Percentiles rank a stretch among this genome's conserved stretches.
Conservation (phyloP, 108 stramenopile species). For the Skeletonema potamos region DNA sequence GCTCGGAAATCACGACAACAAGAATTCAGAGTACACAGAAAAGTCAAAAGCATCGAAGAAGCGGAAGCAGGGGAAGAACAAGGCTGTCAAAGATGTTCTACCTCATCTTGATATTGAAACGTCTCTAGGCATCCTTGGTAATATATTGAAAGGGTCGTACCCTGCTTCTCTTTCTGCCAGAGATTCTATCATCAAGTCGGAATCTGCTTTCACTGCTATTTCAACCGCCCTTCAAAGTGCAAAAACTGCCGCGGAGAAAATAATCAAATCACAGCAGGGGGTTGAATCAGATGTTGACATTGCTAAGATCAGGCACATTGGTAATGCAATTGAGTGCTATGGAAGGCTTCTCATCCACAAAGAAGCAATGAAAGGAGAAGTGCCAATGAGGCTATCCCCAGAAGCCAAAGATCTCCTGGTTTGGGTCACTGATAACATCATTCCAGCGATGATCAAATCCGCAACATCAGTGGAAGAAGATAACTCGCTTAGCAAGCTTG, state of each 20-base stretch:
- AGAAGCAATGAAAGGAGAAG: slow-evolving; percentile 41
- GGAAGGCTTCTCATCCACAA: slow-evolving; percentile 73
- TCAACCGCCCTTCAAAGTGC: slow-evolving; percentile 22
- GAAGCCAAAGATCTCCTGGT: slow-evolving; percentile 44
- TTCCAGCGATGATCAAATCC: slow-evolving; percentile 53
- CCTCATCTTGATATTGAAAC: slow-evolving; percentile 39
- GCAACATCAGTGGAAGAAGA: slow-evolving; percentile 7
- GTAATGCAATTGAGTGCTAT: slow-evolving; percentile 48
- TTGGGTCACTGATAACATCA: slow-evolving; percentile 65
- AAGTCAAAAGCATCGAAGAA: neutral
- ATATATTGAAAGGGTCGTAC: slow-evolving; percentile 25
- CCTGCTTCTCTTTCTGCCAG: slow-evolving; percentile 22
- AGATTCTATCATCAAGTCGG: slow-evolving; percentile 16
- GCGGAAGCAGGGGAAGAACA: slow-evolving; percentile 58
- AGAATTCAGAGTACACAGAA: neutral
- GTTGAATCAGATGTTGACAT: neutral
- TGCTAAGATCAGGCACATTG: slow-evolving; percentile 26
- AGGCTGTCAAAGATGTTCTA: slow-evolving; percentile 24
- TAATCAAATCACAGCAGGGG: slow-evolving; percentile 1
- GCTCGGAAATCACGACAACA: slow-evolving; percentile 10
- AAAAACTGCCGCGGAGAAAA: slow-evolving; percentile 10
- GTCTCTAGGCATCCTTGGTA: slow-evolving; percentile 25
- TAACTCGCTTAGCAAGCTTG: slow-evolving; percentile 50
- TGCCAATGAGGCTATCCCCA: slow-evolving; percentile 25
- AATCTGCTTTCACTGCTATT: slow-evolving; percentile 17